Conservation (phyloP, 495 filamentous ascomycete species). For the Amorphotheca resinae region DNA sequence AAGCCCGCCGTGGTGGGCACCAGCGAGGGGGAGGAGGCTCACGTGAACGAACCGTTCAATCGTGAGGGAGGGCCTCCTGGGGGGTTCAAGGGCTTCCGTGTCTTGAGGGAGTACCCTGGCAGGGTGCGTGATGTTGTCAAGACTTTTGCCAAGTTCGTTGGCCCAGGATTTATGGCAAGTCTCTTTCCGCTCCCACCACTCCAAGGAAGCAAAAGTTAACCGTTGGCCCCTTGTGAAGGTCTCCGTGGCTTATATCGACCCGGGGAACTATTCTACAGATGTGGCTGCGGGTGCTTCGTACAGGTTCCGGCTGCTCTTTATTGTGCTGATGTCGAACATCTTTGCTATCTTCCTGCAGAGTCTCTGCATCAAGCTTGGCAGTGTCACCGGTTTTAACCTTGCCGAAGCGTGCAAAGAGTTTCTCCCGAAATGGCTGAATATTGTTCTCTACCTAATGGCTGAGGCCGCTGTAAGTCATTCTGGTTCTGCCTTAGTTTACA, state of each 20-base stretch:
- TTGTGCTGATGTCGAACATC: conserved; percentile 70
- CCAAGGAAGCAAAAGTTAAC: background rate
- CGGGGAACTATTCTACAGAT: conserved; percentile 78
- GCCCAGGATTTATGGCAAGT: conserved; percentile 66
- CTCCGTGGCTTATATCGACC: conserved; percentile 50
- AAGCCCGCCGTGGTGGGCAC: background rate
- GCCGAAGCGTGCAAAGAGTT: conserved; percentile 67
- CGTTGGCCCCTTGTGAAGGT: conserved; percentile 6
- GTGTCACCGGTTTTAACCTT: conserved; percentile 73
- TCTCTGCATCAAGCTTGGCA: conserved; percentile 71
- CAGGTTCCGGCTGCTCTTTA: conserved; percentile 60
- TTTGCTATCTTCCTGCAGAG: conserved; percentile 78
- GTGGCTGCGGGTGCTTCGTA: conserved; percentile 58
- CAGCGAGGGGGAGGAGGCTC: conserved; percentile 3
- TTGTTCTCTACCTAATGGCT: conserved; percentile 58
- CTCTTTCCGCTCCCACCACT: too few species aligned
- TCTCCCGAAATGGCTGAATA: conserved; percentile 65
- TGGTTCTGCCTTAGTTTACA: background rate
- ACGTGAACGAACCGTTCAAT: conserved; percentile 10
- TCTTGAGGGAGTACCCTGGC: conserved; percentile 8
- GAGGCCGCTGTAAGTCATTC: conserved; percentile 43
- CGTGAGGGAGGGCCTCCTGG: conserved; percentile 1
- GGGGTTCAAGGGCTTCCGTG: background rate
- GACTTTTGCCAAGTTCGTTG: conserved; percentile 67
- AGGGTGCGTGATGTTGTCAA: conserved; percentile 29